A percentile compares a stretch with the other conserved stretches of the same genome.
These are phyloP conservation scores for Neoarthrinium moseri DNA, from an alignment of 2,329 filamentous ascomycete species.

Conservation along the genomic window DNA sequence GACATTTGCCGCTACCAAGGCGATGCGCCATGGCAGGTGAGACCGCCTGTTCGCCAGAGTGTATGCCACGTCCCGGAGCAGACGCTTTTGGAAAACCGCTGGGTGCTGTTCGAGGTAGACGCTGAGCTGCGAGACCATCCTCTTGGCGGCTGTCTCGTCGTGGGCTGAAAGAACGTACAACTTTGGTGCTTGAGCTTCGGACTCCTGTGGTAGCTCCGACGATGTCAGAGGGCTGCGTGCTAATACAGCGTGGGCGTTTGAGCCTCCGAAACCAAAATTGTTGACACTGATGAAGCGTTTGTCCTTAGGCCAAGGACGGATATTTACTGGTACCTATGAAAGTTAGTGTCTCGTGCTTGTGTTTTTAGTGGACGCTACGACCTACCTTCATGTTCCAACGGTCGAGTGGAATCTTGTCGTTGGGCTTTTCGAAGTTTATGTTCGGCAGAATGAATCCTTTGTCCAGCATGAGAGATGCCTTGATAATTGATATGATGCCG, in stretches of 20 bases:
- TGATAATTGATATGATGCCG: slow-evolving; percentile 39
- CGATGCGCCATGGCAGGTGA: slow-evolving; percentile 21
- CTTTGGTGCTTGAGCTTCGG: slow-evolving; percentile 11
- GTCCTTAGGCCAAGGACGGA: slow-evolving; percentile 17
- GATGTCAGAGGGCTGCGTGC: slow-evolving; percentile 18
- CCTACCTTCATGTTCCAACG: slow-evolving; percentile 21
- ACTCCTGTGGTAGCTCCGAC: slow-evolving; percentile 13
- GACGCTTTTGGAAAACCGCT: slow-evolving; percentile 20
- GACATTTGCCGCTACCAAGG: slow-evolving; percentile 16
- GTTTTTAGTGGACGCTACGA: neutral
- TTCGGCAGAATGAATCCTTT: slow-evolving; percentile 42
- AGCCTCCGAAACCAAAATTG: slow-evolving; percentile 33
- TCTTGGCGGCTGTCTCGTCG: slow-evolving; percentile 17
- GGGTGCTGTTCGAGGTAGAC: slow-evolving; percentile 22
- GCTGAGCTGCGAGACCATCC: slow-evolving; percentile 21
- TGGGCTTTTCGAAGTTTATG: slow-evolving; percentile 35
- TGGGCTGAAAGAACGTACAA: slow-evolving; percentile 17
- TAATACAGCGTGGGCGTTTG: slow-evolving; percentile 32
- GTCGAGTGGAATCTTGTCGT: slow-evolving; percentile 23
- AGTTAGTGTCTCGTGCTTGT: slow-evolving; percentile 5
- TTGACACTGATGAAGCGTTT: slow-evolving; percentile 27
- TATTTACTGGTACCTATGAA: slow-evolving; percentile 14
- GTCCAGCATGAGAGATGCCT: slow-evolving; percentile 40
- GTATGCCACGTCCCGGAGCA: slow-evolving; percentile 26
- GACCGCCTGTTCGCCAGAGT: slow-evolving; percentile 28